Conservation (phyloP, 148 eudicot genomes). For the Dysphania ambrosioides region DNA sequence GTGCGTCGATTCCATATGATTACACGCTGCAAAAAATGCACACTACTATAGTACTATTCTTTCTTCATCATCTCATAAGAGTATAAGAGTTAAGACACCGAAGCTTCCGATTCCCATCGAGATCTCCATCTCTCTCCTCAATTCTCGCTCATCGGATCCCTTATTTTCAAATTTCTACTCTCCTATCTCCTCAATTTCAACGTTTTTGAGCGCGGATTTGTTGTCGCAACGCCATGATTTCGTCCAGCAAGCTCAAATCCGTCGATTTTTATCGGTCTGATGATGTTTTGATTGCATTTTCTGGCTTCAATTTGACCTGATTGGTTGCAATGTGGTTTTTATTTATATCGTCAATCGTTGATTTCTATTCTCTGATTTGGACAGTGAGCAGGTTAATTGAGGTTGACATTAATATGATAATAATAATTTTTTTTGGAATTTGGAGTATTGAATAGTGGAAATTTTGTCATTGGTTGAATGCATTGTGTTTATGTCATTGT, state of each 20-base stretch:
- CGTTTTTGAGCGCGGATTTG: not conserved
- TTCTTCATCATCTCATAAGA: not conserved
- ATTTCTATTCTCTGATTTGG: not conserved
- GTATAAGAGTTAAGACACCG: not conserved
- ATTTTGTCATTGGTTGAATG: not conserved
- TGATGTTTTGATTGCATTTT: not conserved
- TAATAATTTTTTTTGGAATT: not conserved
- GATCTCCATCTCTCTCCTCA: conserved; percentile 5
- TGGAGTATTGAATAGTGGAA: not conserved
- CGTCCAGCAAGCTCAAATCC: conserved; percentile 77
- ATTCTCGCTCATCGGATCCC: not conserved
- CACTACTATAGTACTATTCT: no score
- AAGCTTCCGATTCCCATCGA: not conserved
- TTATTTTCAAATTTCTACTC: not conserved
- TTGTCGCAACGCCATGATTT: conserved; percentile 37
- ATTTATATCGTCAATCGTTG: not conserved
- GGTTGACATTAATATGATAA: not conserved
- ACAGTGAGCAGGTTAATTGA: not conserved
- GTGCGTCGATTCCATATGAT: not conserved
- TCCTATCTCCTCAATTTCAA: not conserved
- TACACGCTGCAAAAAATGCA: no score
- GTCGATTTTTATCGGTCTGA: conserved; percentile 84
- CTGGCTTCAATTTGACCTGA: not conserved
- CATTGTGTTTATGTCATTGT: not conserved
- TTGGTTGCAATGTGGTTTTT: not conserved